Base-by-base conservation (phyloP, 2,329 filamentous ascomycete genomes). In the Colletotrichum sp. region DNA sequence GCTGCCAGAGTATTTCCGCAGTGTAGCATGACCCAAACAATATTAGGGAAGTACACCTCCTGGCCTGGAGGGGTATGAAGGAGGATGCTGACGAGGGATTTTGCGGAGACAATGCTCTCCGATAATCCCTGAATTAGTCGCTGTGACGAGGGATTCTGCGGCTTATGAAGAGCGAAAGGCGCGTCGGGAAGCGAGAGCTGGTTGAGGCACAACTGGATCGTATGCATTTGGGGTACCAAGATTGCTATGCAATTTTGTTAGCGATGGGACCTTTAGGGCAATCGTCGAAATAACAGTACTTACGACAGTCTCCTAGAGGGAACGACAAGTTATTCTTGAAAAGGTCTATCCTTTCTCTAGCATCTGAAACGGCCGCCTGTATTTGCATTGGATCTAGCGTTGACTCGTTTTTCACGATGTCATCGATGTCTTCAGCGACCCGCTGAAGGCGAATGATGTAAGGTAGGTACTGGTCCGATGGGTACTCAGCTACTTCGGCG, bases 11-110 rank as follows among this genome's bases (percentile, higher is more conserved):
- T 83, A 0, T 83, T 77, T 4, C 80, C 81, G 21, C 83, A 84
- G 32, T 84, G 81, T 1, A 84, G 49, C 75, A 81, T 82, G 36
- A 84, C 79, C 83, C 82, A 84, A 13, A 80, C 80, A 1, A 82
- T 79, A 21, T 84, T 84, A 5, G 81, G 79, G 44, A 84, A 79
- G 2, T 75, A 72, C 1, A 78, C 76, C 66, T 84, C 82, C 34
- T 82, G 81, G 2, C 80, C 81, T 16, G 77, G 75, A 1, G 82
- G 80, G 2, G 83, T 78, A 1, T 80, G 74, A 16, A 83, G 78
- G 1, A 83, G 76, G 1, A 83, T 77, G 21, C 79, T 82, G 0
- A 83, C 80, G 1, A 84, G 79, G 1, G 80, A 80, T 32, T 82
- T 83, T 8, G 81, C 81, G 1, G 81, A 82, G 0, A 80, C 80